Conservation (phyloP, 208 protist species). For the Blastocrithidia nonstop region DNA sequence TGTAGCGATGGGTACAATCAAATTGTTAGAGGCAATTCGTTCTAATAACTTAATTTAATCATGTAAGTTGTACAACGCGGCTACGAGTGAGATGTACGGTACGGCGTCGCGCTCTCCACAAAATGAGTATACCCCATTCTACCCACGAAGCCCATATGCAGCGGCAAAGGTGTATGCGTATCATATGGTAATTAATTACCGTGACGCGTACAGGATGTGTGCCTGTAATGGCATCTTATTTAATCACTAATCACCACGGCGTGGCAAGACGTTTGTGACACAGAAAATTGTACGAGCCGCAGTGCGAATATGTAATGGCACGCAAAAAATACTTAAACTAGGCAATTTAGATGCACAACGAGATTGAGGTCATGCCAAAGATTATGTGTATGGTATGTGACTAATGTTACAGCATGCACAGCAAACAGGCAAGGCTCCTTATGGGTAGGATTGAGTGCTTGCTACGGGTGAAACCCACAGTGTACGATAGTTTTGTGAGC, state of each 20-base stretch:
- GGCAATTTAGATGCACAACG: constrained; percentile 88
- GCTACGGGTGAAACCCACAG: constrained; percentile 86
- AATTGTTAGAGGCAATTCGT: constrained; percentile 87
- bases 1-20: constrained; percentile 82
- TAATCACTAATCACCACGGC: constrained; percentile 92
- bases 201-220: constrained; percentile 88
- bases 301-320: constrained; percentile 71
- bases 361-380: constrained; percentile 91
- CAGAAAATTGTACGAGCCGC: constrained; percentile 91
- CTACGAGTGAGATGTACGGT: constrained; percentile 85
- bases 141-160: constrained; percentile 89
- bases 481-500: constrained; percentile 78
- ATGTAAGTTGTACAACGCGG: constrained; percentile 66
- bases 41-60: constrained; percentile 44
- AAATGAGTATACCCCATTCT: constrained; percentile 91
- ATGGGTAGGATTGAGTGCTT: constrained; percentile 85
- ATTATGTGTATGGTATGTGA: constrained; percentile 92
- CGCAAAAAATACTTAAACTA: constrained; percentile 60
- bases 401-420: constrained; percentile 91
- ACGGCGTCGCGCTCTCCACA: constrained; percentile 86
- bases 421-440: too few species aligned
- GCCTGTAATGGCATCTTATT: constrained; percentile 93
- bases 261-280: constrained; percentile 91
- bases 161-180: constrained; percentile 92
- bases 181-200: constrained; percentile 93